Evolutionary conservation across 106 monocot genomes (phyloP).

Genomic region (Acorus calamus): DNA sequence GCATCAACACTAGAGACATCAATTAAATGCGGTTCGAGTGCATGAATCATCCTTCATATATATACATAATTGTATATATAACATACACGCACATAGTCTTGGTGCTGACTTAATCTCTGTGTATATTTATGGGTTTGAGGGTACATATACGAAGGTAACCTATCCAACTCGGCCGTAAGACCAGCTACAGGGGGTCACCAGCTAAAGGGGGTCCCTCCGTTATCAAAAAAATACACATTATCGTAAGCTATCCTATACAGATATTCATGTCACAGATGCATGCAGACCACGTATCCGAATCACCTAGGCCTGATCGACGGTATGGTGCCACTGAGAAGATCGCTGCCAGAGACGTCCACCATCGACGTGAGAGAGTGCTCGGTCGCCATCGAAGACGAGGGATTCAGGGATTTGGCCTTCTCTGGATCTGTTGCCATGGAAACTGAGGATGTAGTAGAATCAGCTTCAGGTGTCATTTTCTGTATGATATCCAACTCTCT

Average conservation of each 20-base stretch:
- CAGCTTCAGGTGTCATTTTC: slow-evolving; percentile 18
- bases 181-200: background rate
- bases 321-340: background rate
- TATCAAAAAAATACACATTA: too few species aligned
- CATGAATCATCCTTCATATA: too few species aligned
- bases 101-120: too few species aligned
- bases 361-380: slow-evolving; percentile 1
- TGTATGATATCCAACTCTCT: slow-evolving; percentile 37
- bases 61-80: too few species aligned
- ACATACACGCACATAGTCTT: too few species aligned
- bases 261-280: too few species aligned
- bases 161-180: too few species aligned
- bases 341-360: background rate
- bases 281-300: background rate
- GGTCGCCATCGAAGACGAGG: slow-evolving; percentile 9
- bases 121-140: too few species aligned
- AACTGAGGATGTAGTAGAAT: slow-evolving; percentile 6
- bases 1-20: too few species aligned
- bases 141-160: too few species aligned
- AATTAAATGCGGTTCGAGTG: too few species aligned
- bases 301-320: slow-evolving; percentile 11
- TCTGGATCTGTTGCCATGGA: slow-evolving; percentile 9
- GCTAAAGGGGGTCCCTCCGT: background rate
- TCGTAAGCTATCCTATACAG: too few species aligned
- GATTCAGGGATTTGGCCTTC: background rate